Base-by-base conservation (phyloP, 495 filamentous ascomycete genomes). In the Cladorrhinum samala region DNA sequence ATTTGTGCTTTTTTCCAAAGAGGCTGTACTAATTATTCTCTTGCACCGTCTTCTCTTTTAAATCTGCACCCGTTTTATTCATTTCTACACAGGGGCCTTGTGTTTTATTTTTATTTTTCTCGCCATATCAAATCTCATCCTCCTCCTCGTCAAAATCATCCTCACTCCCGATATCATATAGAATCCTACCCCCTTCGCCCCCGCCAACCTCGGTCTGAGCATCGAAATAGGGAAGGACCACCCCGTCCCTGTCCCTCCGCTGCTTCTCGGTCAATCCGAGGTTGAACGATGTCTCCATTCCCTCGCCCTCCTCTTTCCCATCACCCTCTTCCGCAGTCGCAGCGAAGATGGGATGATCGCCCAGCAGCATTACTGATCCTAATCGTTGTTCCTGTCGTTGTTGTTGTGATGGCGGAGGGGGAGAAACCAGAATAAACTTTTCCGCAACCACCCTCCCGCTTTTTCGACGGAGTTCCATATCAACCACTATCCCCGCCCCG, bases 91-190 rank as follows among this genome's bases (percentile, higher is more conserved):
- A n/a, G n/a, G n/a, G n/a, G 9, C 37, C 37, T 13, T 39, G 14
- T 39, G 14, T 3, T 3, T 2, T 3, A 39, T 3, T 39, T 39
- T 39, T 3, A 13, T 3, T 39, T 39, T 39, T 3, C 17, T 39
- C 13, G 14, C 9, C 30, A 37, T 6, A 18, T 69, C 69, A 95
- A 48, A 96, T 91, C 69, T 98, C 94, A 76, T 98, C 93, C 65
- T 98, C 94, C 71, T 97, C 94, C 55, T 97, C 93, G 64, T 98
- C 93, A 68, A 95, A 98, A 70, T 98, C 94, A 73, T 98, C 93
- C 73, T 96, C 94, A 48, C 81, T 80, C 24, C 92, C 93, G 85
- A 96, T 93, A 48, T 96, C 91, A 72, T 97, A 97, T 61, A 98
- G 62, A 49, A 98, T 98, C 55, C 91, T 77, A 0, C 94, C 93